Evolutionary conservation across 345 rosid genomes (phyloP).

Genomic region (Lumnitzera littorea): DNA sequence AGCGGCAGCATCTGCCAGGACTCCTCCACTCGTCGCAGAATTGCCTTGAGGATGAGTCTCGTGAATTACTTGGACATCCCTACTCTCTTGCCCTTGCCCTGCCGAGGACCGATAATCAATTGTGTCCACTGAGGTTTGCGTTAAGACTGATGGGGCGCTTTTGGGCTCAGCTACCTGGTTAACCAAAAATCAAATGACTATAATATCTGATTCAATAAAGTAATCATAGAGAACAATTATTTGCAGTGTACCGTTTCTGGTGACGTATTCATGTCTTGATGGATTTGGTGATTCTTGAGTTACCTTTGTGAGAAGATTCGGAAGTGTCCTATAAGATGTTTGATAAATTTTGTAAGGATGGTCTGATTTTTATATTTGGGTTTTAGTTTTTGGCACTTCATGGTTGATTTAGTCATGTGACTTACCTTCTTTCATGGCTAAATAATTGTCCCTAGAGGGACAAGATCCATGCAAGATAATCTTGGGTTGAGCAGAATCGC

Average conservation of each 20-base stretch:
- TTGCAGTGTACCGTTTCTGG: not conserved
- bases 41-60: slow-evolving; percentile 16
- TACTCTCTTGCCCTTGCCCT: slow-evolving; percentile 39
- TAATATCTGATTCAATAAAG: not conserved
- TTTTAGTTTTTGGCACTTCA: too few species aligned
- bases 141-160: slow-evolving; percentile 19
- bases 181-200: not conserved
- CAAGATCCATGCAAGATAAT: too few species aligned
- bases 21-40: slow-evolving; percentile 46
- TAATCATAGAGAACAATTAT: not conserved
- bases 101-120: slow-evolving; percentile 39
- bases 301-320: too few species aligned
- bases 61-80: slow-evolving; percentile 43
- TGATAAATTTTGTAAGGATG: not conserved
- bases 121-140: slow-evolving; percentile 35
- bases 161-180: not conserved
- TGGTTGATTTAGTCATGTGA: too few species aligned
- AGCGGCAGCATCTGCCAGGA: slow-evolving; percentile 54
- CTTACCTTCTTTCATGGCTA: too few species aligned
- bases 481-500: too few species aligned
- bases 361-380: too few species aligned
- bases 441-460: too few species aligned
- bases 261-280: not conserved
- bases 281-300: too few species aligned
- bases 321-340: not conserved